These are phyloP conservation scores for Cyanidiococcus yangmingshanensis DNA, from an alignment of 23 red algal species.

Conservation along the genomic window DNA sequence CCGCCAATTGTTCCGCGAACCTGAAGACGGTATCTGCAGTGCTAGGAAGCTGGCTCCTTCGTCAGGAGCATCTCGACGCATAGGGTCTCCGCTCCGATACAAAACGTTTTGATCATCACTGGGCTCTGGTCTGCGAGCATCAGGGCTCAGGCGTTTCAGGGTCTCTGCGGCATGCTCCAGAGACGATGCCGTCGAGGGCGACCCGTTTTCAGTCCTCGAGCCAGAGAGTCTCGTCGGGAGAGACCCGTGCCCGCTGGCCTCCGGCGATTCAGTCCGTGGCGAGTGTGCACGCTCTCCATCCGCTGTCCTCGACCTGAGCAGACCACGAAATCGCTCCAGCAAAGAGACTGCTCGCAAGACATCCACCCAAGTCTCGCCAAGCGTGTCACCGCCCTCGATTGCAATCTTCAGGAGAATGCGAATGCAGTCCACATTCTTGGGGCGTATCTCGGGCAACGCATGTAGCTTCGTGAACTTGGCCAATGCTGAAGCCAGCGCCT, in stretches of 20 bases:
- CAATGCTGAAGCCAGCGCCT: slow-evolving; percentile 61
- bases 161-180: no score
- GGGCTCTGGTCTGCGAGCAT: no score
- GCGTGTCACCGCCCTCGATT: slow-evolving; percentile 58
- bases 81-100: neutral
- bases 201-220: no score
- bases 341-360: slow-evolving; percentile 71
- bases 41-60: neutral
- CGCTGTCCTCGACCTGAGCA: neutral
- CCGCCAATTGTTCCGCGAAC: neutral
- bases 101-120: no score
- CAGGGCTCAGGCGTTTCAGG: no score
- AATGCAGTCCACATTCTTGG: slow-evolving; percentile 78
- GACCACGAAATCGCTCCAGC: slow-evolving; percentile 51
- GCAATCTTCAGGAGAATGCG: slow-evolving; percentile 81
- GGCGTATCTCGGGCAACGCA: slow-evolving; percentile 54
- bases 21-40: neutral
- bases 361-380: slow-evolving; percentile 72
- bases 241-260: no score
- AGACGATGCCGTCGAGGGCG: no score
- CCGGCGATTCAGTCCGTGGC: no score
- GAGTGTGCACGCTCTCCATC: no score
- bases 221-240: no score
- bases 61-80: neutral
- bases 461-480: slow-evolving; percentile 83